Percentiles rank a stretch among this genome's conserved stretches.
Conservation (phyloP, 345 rosid species). For the Heritiera littoralis region DNA sequence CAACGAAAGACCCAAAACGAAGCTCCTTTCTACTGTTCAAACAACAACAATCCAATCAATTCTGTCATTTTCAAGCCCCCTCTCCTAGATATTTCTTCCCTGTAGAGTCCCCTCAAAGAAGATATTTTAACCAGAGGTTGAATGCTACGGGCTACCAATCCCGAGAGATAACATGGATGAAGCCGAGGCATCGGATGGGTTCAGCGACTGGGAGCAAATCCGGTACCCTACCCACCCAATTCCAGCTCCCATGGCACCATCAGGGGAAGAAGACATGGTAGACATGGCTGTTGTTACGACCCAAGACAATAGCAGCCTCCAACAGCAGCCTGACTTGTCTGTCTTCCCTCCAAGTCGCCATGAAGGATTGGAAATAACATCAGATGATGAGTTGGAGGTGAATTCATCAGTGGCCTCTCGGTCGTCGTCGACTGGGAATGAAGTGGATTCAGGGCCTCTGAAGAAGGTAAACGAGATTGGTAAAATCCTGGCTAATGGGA, state of each 20-base stretch:
- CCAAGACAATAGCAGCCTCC: not conserved
- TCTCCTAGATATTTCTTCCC: slow-evolving; percentile 6
- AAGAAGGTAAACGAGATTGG: slow-evolving; percentile 14
- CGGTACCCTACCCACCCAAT: slow-evolving; percentile 19
- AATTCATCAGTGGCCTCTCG: slow-evolving; percentile 22
- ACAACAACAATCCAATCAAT: not conserved
- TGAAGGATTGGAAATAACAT: slow-evolving; percentile 30
- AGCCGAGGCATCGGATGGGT: slow-evolving; percentile 23
- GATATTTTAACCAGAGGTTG: slow-evolving; percentile 1
- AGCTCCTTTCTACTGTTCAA: not conserved
- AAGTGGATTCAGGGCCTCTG: not conserved
- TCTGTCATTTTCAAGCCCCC: not conserved
- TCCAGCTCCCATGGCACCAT: slow-evolving; percentile 1
- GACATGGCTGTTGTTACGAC: slow-evolving; percentile 18
- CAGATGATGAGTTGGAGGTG: not conserved
- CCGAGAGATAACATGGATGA: slow-evolving; percentile 23
- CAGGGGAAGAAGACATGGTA: slow-evolving; percentile 1
- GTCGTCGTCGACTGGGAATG: slow-evolving; percentile 3
- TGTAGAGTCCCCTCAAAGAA: not conserved
- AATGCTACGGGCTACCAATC: not conserved
- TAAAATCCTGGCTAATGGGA: slow-evolving; percentile 25
- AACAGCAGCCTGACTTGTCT: slow-evolving; percentile 14
- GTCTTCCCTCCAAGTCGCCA: slow-evolving; percentile 41
- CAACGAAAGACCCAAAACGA: slow-evolving; percentile 10
- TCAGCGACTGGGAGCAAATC: slow-evolving; percentile 48